Evolutionary conservation across 1,284 basidiomycete genomes (phyloP).

Genomic region (Sporisorium sorghi): DNA sequence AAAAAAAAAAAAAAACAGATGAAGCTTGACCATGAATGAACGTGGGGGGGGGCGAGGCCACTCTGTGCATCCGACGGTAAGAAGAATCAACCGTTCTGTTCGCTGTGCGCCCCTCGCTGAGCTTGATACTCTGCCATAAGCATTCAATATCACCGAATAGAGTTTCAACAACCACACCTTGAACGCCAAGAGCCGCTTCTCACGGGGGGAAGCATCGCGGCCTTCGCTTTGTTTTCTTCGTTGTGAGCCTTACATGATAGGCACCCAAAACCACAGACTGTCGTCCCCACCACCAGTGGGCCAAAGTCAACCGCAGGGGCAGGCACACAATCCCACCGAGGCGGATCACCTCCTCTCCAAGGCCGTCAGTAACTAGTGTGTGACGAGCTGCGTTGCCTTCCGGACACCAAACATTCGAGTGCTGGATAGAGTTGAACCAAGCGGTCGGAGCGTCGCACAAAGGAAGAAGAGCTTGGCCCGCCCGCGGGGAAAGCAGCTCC

Average conservation of each 20-base stretch:
- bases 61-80: background rate
- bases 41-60: background rate
- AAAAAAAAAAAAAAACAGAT: too few species aligned
- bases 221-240: slow-evolving; percentile 6
- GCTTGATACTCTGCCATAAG: slow-evolving; percentile 4
- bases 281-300: too few species aligned
- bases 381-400: background rate
- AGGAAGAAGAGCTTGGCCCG: background rate
- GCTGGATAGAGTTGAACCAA: background rate
- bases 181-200: slow-evolving; percentile 7
- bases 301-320: too few species aligned
- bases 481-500: slow-evolving; percentile 8
- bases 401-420: background rate
- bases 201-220: slow-evolving; percentile 15
- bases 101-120: slow-evolving; percentile 4
- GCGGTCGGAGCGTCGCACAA: background rate
- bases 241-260: background rate
- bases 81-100: background rate
- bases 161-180: too few species aligned
- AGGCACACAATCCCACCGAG: too few species aligned
- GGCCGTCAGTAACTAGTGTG: background rate
- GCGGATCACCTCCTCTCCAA: background rate
- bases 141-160: too few species aligned
- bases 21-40: background rate
- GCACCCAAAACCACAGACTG: too few species aligned